phyloP scores from a whole-genome alignment of 2,329 filamentous ascomycete genomes.

The Karstenula rhodostoma region DNA sequence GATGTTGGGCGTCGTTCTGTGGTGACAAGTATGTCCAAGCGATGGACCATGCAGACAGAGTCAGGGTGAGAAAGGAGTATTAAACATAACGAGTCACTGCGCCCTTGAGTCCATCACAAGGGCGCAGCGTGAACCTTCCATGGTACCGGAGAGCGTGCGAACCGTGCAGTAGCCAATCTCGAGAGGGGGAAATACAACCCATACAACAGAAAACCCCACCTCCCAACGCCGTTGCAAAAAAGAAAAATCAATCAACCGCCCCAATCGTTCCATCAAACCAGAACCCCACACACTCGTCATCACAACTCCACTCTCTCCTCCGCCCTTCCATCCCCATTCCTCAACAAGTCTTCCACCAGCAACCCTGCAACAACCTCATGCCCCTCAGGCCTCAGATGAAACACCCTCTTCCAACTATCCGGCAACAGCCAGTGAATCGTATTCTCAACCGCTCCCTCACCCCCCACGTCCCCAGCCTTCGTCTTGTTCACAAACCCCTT shows the following conservation, averaged over 20 bases:
- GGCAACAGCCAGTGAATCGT: constrained; percentile 40
- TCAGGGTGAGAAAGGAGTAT: no score
- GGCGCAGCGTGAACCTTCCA: not conserved
- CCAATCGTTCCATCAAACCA: not conserved
- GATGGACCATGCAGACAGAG: no score
- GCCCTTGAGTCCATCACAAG: no score
- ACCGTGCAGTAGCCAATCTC: constrained; percentile 1
- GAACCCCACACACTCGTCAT: not conserved
- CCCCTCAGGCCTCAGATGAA: constrained; percentile 36
- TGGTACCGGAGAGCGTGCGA: constrained; percentile 2
- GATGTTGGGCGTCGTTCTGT: no score
- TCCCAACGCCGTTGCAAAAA: not conserved
- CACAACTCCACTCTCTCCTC: constrained; percentile 19
- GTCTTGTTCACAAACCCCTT: constrained; percentile 35
- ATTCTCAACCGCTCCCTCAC: constrained; percentile 29
- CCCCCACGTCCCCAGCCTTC: constrained; percentile 13
- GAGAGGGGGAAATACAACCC: not conserved
- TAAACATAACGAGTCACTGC: no score
- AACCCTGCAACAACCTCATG: constrained; percentile 35
- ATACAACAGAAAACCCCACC: no score
- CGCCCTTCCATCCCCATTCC: not conserved
- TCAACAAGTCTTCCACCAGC: constrained; percentile 31
- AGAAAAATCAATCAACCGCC: not conserved
- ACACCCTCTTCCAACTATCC: constrained; percentile 42
- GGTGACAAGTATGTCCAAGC: no score